These are phyloP conservation scores for Sugiyamaella pinicola DNA, from an alignment of 1,139 yeast genomes.

Conservation along the genomic window DNA sequence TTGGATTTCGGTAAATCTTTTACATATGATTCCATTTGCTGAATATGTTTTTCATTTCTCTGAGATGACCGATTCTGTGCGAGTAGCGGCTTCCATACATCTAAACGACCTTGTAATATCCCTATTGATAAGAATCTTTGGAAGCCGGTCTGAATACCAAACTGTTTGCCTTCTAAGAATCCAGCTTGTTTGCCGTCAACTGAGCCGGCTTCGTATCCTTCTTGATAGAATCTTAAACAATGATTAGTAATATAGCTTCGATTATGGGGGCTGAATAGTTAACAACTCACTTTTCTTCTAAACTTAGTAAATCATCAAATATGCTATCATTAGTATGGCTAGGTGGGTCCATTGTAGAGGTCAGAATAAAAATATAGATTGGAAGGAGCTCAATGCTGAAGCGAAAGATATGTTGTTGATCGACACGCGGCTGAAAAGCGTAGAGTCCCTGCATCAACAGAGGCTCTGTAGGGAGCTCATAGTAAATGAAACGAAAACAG, in stretches of 20 bases:
- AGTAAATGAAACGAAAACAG: too few relatives aligned
- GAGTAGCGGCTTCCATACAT: constrained; percentile 39
- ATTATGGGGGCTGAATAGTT: background rate
- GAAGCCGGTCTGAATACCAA: constrained; percentile 77
- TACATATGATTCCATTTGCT: constrained; percentile 32
- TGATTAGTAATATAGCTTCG: constrained; percentile 1
- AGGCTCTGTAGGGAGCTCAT: too few relatives aligned
- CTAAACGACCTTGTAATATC: constrained; percentile 58
- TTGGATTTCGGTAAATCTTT: constrained; percentile 37
- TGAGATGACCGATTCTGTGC: constrained; percentile 10
- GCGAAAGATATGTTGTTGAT: background rate
- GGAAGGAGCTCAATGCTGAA: too few relatives aligned
- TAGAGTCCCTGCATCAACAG: background rate
- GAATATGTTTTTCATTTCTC: constrained; percentile 25
- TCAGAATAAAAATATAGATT: background rate
- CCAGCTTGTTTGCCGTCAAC: constrained; percentile 58
- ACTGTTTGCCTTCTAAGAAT: constrained; percentile 69
- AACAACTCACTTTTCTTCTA: constrained; percentile 50
- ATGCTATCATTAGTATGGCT: constrained; percentile 29
- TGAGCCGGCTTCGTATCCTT: constrained; percentile 59
- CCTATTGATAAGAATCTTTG: constrained; percentile 70
- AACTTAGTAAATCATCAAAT: constrained; percentile 53
- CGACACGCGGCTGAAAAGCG: background rate
- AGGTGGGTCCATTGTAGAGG: background rate
- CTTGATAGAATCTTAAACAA: constrained; percentile 51